phyloP scores from a whole-genome alignment of 2,329 filamentous ascomycete genomes.

The Sporothrix euskadiensis region DNA sequence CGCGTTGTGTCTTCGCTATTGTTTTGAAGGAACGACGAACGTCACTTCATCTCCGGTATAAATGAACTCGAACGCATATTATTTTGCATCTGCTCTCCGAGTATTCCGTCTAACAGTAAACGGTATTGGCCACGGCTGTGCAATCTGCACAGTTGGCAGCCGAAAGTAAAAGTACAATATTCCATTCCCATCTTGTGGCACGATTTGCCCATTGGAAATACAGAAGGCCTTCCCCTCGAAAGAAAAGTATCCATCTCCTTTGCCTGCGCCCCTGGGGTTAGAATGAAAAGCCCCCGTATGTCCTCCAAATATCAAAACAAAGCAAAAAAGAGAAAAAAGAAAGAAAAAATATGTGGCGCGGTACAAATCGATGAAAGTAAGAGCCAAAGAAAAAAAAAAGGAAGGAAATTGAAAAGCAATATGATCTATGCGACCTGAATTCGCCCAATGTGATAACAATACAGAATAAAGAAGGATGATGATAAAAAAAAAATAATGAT shows the following conservation, averaged over 20 bases:
- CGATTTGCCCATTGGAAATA: neutral
- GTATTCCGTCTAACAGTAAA: neutral
- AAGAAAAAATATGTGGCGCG: neutral
- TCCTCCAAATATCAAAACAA: slow-evolving; percentile 2
- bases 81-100: slow-evolving; percentile 5
- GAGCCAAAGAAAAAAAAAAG: neutral
- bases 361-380: neutral
- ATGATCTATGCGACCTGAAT: slow-evolving; percentile 9
- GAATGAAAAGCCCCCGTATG: neutral
- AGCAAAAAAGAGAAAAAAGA: neutral
- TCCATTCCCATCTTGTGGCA: slow-evolving; percentile 1
- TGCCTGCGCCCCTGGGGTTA: neutral
- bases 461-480: neutral
- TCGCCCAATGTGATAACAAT: neutral
- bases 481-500: neutral
- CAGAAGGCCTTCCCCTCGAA: neutral
- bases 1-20: neutral
- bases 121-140: neutral
- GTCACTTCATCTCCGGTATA: neutral
- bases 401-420: neutral
- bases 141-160: neutral
- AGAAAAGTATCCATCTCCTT: neutral
- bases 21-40: neutral
- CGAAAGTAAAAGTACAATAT: slow-evolving; percentile 6
- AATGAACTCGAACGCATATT: neutral